These are phyloP conservation scores for Protomyces arabidopsidicola DNA, from an alignment of 1,139 yeast genomes.

Conservation along the genomic window DNA sequence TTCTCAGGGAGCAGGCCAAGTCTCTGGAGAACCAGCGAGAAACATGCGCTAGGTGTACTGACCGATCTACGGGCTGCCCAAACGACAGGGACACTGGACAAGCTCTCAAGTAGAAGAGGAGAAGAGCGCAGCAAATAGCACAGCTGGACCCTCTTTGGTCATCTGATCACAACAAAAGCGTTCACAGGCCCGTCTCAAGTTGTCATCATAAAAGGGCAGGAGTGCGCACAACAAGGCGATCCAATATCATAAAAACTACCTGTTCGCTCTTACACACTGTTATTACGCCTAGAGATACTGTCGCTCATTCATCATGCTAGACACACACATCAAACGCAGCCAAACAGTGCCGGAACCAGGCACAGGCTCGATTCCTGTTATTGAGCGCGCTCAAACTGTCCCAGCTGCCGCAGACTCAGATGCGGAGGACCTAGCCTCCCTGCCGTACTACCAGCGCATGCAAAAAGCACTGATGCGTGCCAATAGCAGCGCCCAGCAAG, in stretches of 20 bases:
- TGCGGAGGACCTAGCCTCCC: background rate
- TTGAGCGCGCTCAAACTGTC: background rate
- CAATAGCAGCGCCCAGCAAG: background rate
- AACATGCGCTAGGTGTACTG: background rate
- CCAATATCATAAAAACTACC: no score
- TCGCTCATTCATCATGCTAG: background rate
- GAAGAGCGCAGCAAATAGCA: no score
- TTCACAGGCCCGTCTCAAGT: no score
- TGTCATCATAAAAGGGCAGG: no score
- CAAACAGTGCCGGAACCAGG: background rate
- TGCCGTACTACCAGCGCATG: background rate
- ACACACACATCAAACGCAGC: background rate
- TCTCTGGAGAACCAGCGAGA: background rate
- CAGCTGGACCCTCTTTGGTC: no score
- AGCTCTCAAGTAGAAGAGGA: no score
- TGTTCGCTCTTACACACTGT: no score
- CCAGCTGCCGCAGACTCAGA: background rate
- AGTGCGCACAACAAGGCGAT: no score
- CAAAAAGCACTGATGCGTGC: background rate
- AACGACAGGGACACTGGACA: background rate
- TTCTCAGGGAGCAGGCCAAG: background rate
- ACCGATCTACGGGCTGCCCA: background rate
- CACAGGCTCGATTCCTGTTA: background rate
- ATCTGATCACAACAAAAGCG: no score
- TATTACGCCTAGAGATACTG: no score